A percentile compares a stretch with the other conserved stretches of the same genome.
phyloP scores from a whole-genome alignment of 306 rosid species.

The Psophocarpus tetragonolobus region DNA sequence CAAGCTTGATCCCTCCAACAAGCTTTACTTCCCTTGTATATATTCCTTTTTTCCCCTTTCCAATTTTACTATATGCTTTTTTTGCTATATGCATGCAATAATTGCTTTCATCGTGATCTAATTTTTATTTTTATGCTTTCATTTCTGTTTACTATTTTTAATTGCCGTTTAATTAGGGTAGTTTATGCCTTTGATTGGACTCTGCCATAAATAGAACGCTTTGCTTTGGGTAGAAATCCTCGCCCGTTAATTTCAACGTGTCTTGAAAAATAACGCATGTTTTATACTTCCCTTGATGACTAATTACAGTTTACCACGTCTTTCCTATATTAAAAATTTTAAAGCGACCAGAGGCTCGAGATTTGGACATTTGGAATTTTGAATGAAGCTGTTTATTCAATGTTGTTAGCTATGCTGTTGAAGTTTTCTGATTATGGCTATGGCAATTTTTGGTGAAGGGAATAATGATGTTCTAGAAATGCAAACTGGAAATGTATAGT shows the following conservation, averaged over 20 bases:
- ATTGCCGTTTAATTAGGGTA: neutral
- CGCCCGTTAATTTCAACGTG: neutral
- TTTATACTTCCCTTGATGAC: neutral
- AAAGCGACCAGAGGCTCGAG: neutral
- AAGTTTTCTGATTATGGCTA: neutral
- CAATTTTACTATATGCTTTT: no score
- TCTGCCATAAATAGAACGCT: neutral
- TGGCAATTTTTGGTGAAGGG: neutral
- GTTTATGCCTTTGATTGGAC: slow-evolving; percentile 2
- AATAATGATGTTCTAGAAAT: neutral
- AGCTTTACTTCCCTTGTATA: slow-evolving; percentile 96
- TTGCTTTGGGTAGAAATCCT: neutral
- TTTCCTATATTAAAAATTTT: neutral
- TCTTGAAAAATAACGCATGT: neutral
- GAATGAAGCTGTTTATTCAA: neutral
- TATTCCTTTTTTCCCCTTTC: neutral
- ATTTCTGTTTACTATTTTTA: neutral
- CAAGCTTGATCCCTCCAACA: slow-evolving; percentile 91
- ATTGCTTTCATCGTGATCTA: slow-evolving; percentile 31
- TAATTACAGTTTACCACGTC: neutral
- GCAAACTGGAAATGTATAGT: neutral
- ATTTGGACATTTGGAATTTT: neutral
- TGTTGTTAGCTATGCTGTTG: neutral
- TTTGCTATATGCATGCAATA: slow-evolving; percentile 30
- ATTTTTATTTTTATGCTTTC: neutral